Conservation (phyloP, 805 yeast species). For the Priceomyces carsonii region DNA sequence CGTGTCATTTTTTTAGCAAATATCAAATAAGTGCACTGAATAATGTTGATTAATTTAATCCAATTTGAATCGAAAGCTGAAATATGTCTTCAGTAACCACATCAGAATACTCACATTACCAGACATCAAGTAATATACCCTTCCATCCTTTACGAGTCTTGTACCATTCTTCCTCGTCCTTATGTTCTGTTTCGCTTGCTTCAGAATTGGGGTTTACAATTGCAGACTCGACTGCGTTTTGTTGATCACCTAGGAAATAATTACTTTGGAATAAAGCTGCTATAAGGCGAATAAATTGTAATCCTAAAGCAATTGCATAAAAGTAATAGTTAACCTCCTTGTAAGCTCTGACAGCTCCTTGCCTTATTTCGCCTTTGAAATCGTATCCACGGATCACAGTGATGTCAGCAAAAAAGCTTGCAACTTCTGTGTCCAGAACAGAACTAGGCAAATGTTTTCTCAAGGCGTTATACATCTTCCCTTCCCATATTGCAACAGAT, state of each 20-base stretch:
- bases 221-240: slow-evolving; percentile 34
- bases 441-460: slow-evolving; percentile 25
- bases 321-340: slow-evolving; percentile 25
- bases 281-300: slow-evolving; percentile 28
- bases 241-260: slow-evolving; percentile 35
- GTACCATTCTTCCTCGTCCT: too few relatives aligned
- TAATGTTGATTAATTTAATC: too few relatives aligned
- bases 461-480: slow-evolving; percentile 29
- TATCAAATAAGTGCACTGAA: too few relatives aligned
- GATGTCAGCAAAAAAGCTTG: slow-evolving; percentile 20
- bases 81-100: too few relatives aligned
- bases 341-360: slow-evolving; percentile 34
- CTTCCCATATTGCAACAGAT: slow-evolving; percentile 33
- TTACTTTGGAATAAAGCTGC: slow-evolving; percentile 32
- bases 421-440: slow-evolving; percentile 17
- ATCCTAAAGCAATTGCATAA: slow-evolving; percentile 27
- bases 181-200: too few relatives aligned
- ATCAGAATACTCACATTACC: too few relatives aligned
- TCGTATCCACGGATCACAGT: slow-evolving; percentile 22
- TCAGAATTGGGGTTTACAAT: too few relatives aligned
- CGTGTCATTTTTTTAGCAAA: too few relatives aligned
- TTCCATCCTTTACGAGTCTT: too few relatives aligned
- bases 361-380: slow-evolving; percentile 24
- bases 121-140: too few relatives aligned
- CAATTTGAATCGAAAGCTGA: too few relatives aligned